phyloP scores from a whole-genome alignment of 768 basidiomycete species.

The Boletus bicolor region DNA sequence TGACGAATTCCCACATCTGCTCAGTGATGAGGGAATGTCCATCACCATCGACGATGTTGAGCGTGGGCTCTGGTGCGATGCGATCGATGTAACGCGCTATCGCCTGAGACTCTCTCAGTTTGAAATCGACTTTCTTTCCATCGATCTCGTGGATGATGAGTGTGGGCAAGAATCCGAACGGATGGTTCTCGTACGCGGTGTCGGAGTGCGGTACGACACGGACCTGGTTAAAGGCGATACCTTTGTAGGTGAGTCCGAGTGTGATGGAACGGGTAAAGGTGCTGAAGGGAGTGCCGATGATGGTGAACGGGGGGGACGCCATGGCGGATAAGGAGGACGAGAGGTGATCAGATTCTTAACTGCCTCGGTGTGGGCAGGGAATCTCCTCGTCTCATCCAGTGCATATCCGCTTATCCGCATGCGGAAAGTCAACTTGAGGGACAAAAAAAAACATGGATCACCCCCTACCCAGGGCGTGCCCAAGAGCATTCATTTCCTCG shows the following conservation, averaged over 20 bases:
- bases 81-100: slow-evolving; percentile 31
- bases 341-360: neutral
- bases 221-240: slow-evolving; percentile 26
- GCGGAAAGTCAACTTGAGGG: neutral
- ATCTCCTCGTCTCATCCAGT: neutral
- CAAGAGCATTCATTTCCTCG: neutral
- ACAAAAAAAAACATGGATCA: neutral
- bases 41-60: slow-evolving; percentile 20
- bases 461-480: neutral
- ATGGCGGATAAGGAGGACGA: slow-evolving; percentile 6
- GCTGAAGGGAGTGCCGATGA: slow-evolving; percentile 33
- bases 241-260: slow-evolving; percentile 28
- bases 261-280: slow-evolving; percentile 34
- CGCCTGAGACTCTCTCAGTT: slow-evolving; percentile 28
- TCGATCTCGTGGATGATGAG: slow-evolving; percentile 29
- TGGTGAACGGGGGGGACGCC: slow-evolving; percentile 21
- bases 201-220: slow-evolving; percentile 28
- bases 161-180: slow-evolving; percentile 32
- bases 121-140: slow-evolving; percentile 22
- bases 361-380: neutral
- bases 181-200: slow-evolving; percentile 27
- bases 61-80: slow-evolving; percentile 27
- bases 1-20: slow-evolving; percentile 35
- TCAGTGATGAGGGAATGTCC: slow-evolving; percentile 22
- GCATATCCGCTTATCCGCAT: neutral